Percentiles rank a stretch among this genome's conserved stretches.
Conservation (phyloP, 2,329 filamentous ascomycete genomes). For the Ceratocystis huliohia region DNA sequence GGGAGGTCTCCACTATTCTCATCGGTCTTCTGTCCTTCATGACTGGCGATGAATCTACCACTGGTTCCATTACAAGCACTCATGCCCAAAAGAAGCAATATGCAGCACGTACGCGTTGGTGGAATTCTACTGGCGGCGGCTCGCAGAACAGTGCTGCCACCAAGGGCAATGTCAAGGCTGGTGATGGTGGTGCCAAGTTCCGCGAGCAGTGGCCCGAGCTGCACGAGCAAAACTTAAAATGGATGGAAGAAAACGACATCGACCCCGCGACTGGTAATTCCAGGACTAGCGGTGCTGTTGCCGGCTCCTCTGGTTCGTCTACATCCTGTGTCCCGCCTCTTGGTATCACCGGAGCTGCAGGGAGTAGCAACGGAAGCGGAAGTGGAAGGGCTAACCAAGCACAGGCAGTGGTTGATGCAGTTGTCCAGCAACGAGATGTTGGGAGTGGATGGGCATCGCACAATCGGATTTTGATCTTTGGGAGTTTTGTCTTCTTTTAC, state of each 20-base stretch:
- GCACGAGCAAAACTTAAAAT: constrained; percentile 79
- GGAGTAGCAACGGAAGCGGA: constrained; percentile 26
- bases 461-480: constrained; percentile 64
- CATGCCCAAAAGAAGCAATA: constrained; percentile 66
- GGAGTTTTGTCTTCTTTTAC: constrained; percentile 64
- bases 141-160: constrained; percentile 45
- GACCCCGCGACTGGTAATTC: constrained; percentile 63
- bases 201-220: constrained; percentile 78
- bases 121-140: constrained; percentile 89
- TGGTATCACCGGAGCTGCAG: constrained; percentile 48
- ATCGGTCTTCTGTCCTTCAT: constrained; percentile 93
- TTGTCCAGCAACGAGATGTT: constrained; percentile 61
- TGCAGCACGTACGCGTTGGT: constrained; percentile 74
- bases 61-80: constrained; percentile 68
- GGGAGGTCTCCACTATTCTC: constrained; percentile 94
- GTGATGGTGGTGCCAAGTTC: constrained; percentile 88
- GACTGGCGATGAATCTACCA: constrained; percentile 98
- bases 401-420: constrained; percentile 64
- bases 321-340: constrained; percentile 41
- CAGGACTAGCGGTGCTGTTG: constrained; percentile 26
- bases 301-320: constrained; percentile 26
- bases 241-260: constrained; percentile 74
- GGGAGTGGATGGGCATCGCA: constrained; percentile 70
- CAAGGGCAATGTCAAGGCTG: constrained; percentile 76
- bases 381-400: constrained; percentile 32